Percentiles rank a stretch among this genome's conserved stretches.
phyloP scores from a whole-genome alignment of 2,329 filamentous ascomycete genomes.

The Xylaria sp. region DNA sequence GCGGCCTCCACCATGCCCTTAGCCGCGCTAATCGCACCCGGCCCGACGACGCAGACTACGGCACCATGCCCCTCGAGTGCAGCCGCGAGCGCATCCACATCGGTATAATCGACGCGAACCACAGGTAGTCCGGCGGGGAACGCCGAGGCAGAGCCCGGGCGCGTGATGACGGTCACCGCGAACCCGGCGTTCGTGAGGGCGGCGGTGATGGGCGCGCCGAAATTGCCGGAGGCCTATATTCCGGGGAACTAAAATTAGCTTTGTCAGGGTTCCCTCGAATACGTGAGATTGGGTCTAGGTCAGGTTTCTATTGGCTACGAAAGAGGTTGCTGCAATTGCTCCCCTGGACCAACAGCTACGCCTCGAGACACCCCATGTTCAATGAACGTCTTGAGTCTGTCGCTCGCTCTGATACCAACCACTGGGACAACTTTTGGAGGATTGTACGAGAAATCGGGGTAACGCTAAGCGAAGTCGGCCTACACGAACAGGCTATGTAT shows the following conservation, averaged over 20 bases:
- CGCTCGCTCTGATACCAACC: background rate
- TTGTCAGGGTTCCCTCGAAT: too few relatives aligned
- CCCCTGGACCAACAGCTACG: background rate
- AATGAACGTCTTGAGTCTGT: background rate
- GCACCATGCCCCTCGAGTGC: conserved; percentile 39
- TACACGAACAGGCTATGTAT: background rate
- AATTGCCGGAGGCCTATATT: conserved; percentile 38
- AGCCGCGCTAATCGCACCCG: conserved; percentile 29
- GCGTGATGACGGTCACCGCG: conserved; percentile 36
- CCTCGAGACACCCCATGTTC: background rate
- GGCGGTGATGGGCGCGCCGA: conserved; percentile 37
- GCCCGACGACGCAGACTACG: conserved; percentile 37
- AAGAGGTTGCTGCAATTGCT: background rate
- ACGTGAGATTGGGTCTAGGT: too few relatives aligned
- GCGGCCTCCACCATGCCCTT: conserved; percentile 40
- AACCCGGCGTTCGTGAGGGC: conserved; percentile 35
- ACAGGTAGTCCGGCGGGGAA: conserved; percentile 33
- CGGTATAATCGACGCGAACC: conserved; percentile 30
- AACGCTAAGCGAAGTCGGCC: background rate
- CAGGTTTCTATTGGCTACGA: background rate
- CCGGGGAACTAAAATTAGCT: background rate
- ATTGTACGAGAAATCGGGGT: background rate
- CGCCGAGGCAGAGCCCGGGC: conserved; percentile 28
- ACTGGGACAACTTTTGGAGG: background rate
- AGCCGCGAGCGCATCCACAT: conserved; percentile 29